A percentile compares a stretch with the other conserved stretches of the same genome.
These are phyloP conservation scores for Leccinum subtestaceum DNA, from an alignment of 768 basidiomycete species.

Conservation along the genomic window DNA sequence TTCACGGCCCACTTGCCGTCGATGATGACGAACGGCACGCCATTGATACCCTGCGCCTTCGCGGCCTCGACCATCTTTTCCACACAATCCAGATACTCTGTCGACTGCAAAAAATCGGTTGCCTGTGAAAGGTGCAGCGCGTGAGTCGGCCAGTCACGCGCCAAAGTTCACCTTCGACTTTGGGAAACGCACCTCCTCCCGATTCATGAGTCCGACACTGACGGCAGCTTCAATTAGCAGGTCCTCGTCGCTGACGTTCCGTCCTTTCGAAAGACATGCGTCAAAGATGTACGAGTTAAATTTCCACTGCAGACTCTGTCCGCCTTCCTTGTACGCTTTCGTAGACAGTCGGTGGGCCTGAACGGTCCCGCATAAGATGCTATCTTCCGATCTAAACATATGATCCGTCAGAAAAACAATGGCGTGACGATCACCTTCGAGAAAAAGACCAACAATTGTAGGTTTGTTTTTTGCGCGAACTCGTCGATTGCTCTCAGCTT, in stretches of 20 bases:
- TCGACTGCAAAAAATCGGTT: conserved; percentile 36
- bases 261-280: conserved; percentile 36
- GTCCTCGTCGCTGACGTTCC: conserved; percentile 34
- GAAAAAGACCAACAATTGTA: conserved; percentile 23
- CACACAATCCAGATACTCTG: conserved; percentile 38
- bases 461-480: conserved; percentile 23
- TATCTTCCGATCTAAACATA: conserved; percentile 34
- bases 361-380: conserved; percentile 37
- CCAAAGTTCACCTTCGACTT: not conserved
- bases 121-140: conserved; percentile 29
- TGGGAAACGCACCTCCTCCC: conserved; percentile 30
- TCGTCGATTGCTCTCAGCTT: conserved; percentile 24
- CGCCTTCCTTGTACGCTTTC: conserved; percentile 39
- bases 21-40: conserved; percentile 51
- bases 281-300: conserved; percentile 39
- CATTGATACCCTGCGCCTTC: conserved; percentile 40
- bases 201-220: conserved; percentile 34
- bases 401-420: not conserved
- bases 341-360: conserved; percentile 43
- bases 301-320: conserved; percentile 35
- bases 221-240: conserved; percentile 37
- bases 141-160: not conserved
- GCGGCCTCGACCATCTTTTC: conserved; percentile 38
- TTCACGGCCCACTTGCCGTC: conserved; percentile 44
- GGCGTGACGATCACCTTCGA: not conserved